Percentiles rank a stretch among this genome's conserved stretches.
Evolutionary conservation across 306 rosid species (phyloP).

Genomic region (Ziziphus jujuba): DNA sequence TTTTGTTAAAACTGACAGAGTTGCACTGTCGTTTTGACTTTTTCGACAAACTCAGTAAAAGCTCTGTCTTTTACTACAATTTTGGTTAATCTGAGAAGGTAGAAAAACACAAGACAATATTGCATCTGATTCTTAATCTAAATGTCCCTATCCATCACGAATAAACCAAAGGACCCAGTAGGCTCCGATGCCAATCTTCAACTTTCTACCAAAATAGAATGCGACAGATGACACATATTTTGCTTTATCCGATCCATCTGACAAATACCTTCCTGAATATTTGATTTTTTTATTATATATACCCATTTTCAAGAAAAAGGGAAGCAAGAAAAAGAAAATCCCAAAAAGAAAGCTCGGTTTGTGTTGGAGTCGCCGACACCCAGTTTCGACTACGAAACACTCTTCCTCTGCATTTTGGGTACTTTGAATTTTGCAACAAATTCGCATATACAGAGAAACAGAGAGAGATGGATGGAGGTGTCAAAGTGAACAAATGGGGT

Average conservation of each 20-base stretch:
- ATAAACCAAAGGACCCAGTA: not conserved
- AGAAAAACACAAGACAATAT: not conserved
- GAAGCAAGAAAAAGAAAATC: not conserved
- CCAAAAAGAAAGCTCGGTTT: not conserved
- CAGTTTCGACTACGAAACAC: not conserved
- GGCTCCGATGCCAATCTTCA: not conserved
- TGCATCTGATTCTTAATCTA: not conserved
- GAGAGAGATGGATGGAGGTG: constrained; percentile 43
- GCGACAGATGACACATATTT: constrained; percentile 1
- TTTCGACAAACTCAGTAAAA: too few relatives aligned
- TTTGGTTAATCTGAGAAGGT: too few relatives aligned
- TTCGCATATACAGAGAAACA: not conserved
- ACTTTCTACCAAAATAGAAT: not conserved
- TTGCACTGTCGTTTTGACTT: too few relatives aligned
- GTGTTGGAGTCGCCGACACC: not conserved
- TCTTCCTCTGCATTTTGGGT: not conserved
- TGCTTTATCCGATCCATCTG: not conserved
- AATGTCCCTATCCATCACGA: not conserved
- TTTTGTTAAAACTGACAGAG: too few relatives aligned
- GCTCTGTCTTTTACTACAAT: too few relatives aligned
- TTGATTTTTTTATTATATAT: not conserved
- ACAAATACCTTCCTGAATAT: not conserved
- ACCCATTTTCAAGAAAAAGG: too few relatives aligned
- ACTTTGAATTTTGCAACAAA: not conserved
- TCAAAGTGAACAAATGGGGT: constrained; percentile 63